Evolutionary conservation across 1,284 basidiomycete species (phyloP), one percentile per base, ranked within the genome.

Genomic region (Kwoniella shivajii): DNA sequence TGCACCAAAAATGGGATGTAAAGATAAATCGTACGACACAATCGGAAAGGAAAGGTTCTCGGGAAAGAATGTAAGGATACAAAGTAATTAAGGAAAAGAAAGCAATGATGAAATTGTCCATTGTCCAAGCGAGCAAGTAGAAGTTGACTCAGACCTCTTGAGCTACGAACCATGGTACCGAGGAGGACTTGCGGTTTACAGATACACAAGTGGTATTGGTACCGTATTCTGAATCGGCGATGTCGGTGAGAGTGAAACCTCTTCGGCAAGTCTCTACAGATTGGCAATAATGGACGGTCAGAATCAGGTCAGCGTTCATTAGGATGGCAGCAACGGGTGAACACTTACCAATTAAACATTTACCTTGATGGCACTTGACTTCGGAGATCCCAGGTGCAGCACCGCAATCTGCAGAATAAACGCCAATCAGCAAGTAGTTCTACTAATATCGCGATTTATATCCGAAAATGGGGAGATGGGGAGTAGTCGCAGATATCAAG

Each of bases 301-400:
- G 6, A 33, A 27, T 29, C 20, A 26, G 27, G n/a, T 7, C 9
- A 16, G 24, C 13, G n/a, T 33, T 22, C 20, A 37, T 34, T n/a
- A n/a, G n/a, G n/a, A n/a, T n/a, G n/a, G 34, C 2, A 30, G 22
- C 20, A 37, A 13, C 18, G 20, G 20, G 24, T 47, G 14, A 24
- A 34, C 14, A 60, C 64, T 58, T n/a, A 66, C 65, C 65, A 43
- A 67, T 63, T 7, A 63, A 34, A 33, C 67, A 69, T 34, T 42
- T 34, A n/a, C 67, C 67, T n/a, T 53, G 11, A 9, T 51, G 29
- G 39, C 67, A 69, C 29, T 41, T 54, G 39, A 69, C 63, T 39
- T 65, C 58, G 50, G 57, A 57, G 48, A 64, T 63, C 13, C 61
- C 61, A 26, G 63, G 63, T 10, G 67, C 37, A 16, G 63, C 36